Evolutionary conservation across 805 yeast species (phyloP), one percentile per base, ranked within the genome.

Genomic region (Candida loeiensis): DNA sequence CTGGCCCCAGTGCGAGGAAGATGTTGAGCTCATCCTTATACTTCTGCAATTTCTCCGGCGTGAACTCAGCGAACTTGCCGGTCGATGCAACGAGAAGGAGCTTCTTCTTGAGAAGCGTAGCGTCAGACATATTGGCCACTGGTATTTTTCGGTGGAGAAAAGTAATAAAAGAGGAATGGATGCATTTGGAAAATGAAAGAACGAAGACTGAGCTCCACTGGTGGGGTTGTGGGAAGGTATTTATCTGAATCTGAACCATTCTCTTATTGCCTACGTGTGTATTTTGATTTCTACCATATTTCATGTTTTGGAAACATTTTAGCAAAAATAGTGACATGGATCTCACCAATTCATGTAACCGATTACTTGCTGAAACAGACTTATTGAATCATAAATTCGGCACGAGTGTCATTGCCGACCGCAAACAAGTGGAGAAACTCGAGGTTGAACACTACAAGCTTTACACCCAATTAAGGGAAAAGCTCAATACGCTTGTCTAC

Each of bases 61-160:
- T 41, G 30, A 76, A 64, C 9, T 62, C 61, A 17, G 73, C 65
- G 53, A 76, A 84, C n/a, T 66, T 58, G 1, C 79, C 79, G 1
- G 78, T 63, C 3, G 62, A 53, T 37, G 76, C 75, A 14, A 81
- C 65, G 18, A 69, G 60, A 21, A 82, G 57, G 21, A 81, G 67
- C 47, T 74, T 69, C 40, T 73, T 69, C 52, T 72, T 73, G 33
- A 39, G 37, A 18, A 39, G 42, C 12, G 24, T 22, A 9, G 22
- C 11, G 19, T 39, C 33, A 25, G 20, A 25, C 42, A 39, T 37
- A 19, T 14, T 20, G 30, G 19, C 21, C 15, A 22, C 20, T 12
- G 20, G 17, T 13, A 19, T 19, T 32, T 20, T 18, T 6, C 24
- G 24, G 9, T 7, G 9, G 6, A 9, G 24, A 21, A 21, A 21